Evolutionary conservation across 345 rosid genomes (phyloP).

Genomic region (Aethionema arabicum): DNA sequence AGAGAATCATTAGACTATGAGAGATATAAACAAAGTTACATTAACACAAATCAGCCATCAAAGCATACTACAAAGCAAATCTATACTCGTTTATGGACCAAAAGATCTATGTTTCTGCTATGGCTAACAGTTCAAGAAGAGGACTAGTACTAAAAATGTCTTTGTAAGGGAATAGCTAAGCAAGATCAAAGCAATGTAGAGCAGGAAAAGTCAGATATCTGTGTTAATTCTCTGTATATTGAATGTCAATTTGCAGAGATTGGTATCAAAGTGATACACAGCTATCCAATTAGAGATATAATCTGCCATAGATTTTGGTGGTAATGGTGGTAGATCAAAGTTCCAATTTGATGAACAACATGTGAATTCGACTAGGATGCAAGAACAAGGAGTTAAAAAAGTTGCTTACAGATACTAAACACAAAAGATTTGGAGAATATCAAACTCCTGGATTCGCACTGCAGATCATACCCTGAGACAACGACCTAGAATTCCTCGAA

Average conservation of each 20-base stretch:
- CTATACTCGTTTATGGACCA: neutral
- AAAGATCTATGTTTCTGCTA: neutral
- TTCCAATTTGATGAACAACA: conserved; percentile 5
- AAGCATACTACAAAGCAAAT: conserved; percentile 6
- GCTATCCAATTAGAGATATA: neutral
- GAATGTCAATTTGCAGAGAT: neutral
- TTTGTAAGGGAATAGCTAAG: neutral
- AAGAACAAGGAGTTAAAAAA: conserved; percentile 33
- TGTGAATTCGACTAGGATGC: conserved; percentile 13
- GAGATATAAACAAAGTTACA: conserved; percentile 5
- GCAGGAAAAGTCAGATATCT: neutral
- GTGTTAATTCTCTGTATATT: neutral
- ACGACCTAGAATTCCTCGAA: conserved; percentile 68
- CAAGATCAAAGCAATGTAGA: conserved; percentile 2
- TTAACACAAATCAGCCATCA: conserved; percentile 18
- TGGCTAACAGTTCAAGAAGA: neutral
- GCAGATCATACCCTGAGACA: conserved; percentile 99
- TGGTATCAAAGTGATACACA: neutral
- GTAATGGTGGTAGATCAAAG: neutral
- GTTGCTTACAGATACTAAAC: conserved; percentile 70
- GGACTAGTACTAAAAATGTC: neutral
- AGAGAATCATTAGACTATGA: conserved; percentile 16
- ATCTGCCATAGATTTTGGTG: conserved; percentile 7
- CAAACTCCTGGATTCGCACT: conserved; percentile 97
- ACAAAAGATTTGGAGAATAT: conserved; percentile 54